Evolutionary conservation across 257 asterid species (phyloP).

Genomic region (Mitragyna speciosa): DNA sequence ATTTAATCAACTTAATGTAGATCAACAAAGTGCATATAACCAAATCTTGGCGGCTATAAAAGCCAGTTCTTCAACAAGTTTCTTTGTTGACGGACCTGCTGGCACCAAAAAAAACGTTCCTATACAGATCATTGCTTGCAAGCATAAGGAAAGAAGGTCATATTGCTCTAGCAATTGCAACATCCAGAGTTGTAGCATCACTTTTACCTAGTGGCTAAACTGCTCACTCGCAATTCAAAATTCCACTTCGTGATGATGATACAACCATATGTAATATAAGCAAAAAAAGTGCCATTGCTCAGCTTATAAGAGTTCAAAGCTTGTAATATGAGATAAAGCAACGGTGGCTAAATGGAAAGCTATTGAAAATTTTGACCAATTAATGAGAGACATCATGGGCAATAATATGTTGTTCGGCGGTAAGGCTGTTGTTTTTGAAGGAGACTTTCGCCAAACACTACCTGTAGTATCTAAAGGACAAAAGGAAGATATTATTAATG

Average conservation of each 20-base stretch:
- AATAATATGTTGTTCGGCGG: neutral
- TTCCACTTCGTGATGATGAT: neutral
- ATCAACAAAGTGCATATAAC: neutral
- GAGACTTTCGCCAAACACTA: neutral
- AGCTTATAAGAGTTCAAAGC: neutral
- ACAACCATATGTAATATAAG: neutral
- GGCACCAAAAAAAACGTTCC: neutral
- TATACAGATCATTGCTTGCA: neutral
- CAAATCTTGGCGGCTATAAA: neutral
- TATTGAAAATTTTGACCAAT: neutral
- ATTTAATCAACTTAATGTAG: neutral
- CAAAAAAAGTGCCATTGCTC: neutral
- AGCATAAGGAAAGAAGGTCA: no score
- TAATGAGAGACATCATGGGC: neutral
- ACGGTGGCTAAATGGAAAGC: neutral
- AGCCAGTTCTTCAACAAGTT: neutral
- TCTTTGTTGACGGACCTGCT: neutral
- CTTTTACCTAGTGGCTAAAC: neutral
- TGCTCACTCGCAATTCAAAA: neutral
- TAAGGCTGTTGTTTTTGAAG: neutral
- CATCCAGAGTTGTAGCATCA: neutral
- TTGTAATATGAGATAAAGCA: neutral
- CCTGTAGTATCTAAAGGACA: neutral
- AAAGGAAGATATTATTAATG: neutral
- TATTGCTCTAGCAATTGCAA: constrained; percentile 2